phyloP scores from a whole-genome alignment of 2,329 filamentous ascomycete species.

The Tricladium varicosporioides region DNA sequence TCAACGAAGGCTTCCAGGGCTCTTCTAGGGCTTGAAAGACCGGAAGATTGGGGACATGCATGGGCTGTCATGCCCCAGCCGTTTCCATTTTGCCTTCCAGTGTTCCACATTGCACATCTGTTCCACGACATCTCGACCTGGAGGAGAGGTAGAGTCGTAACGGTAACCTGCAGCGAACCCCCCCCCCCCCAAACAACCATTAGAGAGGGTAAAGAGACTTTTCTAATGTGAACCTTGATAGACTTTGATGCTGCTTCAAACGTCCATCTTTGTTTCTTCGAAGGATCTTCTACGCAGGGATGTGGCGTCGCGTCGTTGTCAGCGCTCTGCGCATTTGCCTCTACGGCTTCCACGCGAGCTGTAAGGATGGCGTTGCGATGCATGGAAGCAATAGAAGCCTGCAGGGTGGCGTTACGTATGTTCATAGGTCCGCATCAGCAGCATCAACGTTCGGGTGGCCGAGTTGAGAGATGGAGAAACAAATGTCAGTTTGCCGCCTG shows the following conservation, averaged over 20 bases:
- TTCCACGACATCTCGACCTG: background rate
- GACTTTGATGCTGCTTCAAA: background rate
- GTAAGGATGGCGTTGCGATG: background rate
- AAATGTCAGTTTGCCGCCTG: background rate
- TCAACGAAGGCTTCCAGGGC: background rate
- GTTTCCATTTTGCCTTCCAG: slow-evolving; percentile 10
- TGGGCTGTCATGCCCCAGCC: slow-evolving; percentile 2
- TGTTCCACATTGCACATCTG: slow-evolving; percentile 13
- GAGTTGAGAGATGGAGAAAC: background rate
- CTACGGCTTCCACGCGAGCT: slow-evolving; percentile 15
- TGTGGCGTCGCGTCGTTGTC: background rate
- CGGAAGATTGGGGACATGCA: background rate
- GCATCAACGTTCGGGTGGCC: background rate
- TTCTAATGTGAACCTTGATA: background rate
- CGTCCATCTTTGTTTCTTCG: background rate
- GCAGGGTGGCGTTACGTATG: slow-evolving; percentile 1
- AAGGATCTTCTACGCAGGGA: background rate
- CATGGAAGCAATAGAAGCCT: background rate
- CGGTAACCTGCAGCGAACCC: background rate
- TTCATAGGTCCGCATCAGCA: background rate
- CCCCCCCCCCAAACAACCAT: background rate
- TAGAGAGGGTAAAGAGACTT: background rate
- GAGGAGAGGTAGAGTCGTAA: background rate
- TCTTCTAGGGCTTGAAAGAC: background rate
- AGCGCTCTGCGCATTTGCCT: background rate